Base-by-base conservation (phyloP, 495 filamentous ascomycete genomes). In the Aspergillus sclerotioniger region DNA sequence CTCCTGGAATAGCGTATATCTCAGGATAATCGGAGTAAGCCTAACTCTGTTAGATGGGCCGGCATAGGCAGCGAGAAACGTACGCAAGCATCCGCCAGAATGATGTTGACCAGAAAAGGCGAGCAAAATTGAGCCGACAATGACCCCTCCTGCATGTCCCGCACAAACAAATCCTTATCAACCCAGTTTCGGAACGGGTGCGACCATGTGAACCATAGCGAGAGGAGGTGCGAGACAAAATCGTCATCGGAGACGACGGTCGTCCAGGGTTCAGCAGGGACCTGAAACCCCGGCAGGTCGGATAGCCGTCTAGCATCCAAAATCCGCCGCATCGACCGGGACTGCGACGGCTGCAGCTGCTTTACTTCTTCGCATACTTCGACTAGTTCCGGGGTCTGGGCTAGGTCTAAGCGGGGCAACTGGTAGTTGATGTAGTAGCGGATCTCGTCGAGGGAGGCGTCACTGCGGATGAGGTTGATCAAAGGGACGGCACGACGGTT, bases 181-280 rank as follows among this genome's bases (percentile, higher is more conserved):
- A 80, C 60, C 63, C 66, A 74, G 51, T 73, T 72, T 29, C 59
- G 65, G 32, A 74, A 76, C 15, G 73, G 67, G 54, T 76, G 71
- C 32, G 71, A 67, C 74, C 74, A 79, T 9, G 71, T 71, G 59
- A 80, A 73, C 64, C 74, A 80, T 12, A 72, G 46, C 43, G 73
- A 75, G 0, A 80, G 55, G 19, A 79, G 62, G 39, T 72, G 68
- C 25, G 76, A 78, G 7, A 80, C 75, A 41, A 80, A 60, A 6
- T 69, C 72, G 35, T 75, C 66, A 48, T 76, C 69, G 20, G 67
- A 64, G 3, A 67, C 67, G 28, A 79, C 65, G 1, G 44, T 63
- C 0, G 77, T 80, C 77, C 77, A 80, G 2, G 74, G 71, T 0
- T 41, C 58, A 3, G 75, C 68, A 3, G 71, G 70, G 0, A 78